Conservation (phyloP, 164 flowering plant genomes). For the Chloranthus sessilifolius region DNA sequence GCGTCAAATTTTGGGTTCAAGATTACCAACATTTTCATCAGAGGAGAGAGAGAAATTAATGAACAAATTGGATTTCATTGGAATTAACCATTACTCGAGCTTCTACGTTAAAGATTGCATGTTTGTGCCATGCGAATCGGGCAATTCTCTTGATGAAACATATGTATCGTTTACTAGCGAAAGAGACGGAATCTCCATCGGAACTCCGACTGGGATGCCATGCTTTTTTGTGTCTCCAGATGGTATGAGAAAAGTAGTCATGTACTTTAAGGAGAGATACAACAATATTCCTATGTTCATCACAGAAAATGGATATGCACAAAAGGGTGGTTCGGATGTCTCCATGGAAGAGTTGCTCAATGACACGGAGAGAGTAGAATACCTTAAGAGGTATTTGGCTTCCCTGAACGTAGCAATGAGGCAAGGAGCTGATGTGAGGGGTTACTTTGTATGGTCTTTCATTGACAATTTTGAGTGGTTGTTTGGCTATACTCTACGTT, state of each 20-base stretch:
- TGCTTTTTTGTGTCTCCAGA: constrained; percentile 11
- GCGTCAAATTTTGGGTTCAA: constrained; percentile 20
- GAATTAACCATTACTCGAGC: constrained; percentile 16
- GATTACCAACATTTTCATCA: constrained; percentile 22
- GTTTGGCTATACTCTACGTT: constrained; percentile 20
- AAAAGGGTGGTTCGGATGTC: neutral
- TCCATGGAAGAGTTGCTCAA: constrained; percentile 5
- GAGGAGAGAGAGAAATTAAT: constrained; percentile 20
- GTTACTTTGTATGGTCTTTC: constrained; percentile 34
- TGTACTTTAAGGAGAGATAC: constrained; percentile 16
- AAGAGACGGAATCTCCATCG: constrained; percentile 17
- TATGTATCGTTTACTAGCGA: neutral
- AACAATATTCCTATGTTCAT: constrained; percentile 15
- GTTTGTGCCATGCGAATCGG: neutral
- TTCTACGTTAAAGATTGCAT: constrained; percentile 19
- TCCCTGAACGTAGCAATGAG: neutral
- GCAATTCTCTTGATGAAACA: neutral
- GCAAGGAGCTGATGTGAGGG: constrained; percentile 15
- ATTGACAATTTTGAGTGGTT: constrained; percentile 45
- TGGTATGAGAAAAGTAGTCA: constrained; percentile 15
- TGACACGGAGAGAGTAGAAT: constrained; percentile 2
- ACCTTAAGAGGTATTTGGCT: constrained; percentile 4
- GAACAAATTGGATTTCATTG: constrained; percentile 33
- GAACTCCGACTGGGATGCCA: constrained; percentile 13
- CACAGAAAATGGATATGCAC: constrained; percentile 7